These are phyloP conservation scores for Colletotrichum coccodes DNA, from an alignment of 2,329 filamentous ascomycete genomes.

Conservation along the genomic window DNA sequence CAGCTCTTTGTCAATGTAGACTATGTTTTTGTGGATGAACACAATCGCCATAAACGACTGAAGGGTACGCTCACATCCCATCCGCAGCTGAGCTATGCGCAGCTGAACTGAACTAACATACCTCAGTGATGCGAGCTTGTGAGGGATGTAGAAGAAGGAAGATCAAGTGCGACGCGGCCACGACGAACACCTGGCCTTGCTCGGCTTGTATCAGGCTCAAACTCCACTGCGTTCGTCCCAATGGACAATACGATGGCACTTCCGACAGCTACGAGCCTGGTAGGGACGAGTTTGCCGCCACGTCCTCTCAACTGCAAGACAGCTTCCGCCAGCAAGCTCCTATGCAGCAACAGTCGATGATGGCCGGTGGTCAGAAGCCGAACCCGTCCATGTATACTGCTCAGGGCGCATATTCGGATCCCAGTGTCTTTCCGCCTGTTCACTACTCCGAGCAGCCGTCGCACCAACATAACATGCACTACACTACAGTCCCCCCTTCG, in stretches of 20 bases:
- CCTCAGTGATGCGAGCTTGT: slow-evolving; percentile 91
- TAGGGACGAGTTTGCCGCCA: slow-evolving; percentile 45
- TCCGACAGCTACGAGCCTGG: slow-evolving; percentile 58
- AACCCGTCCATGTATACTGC: slow-evolving; percentile 57
- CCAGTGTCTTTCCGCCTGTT: slow-evolving; percentile 57
- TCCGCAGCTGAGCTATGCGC: neutral
- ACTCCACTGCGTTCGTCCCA: slow-evolving; percentile 91
- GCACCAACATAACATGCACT: slow-evolving; percentile 61
- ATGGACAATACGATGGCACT: slow-evolving; percentile 77
- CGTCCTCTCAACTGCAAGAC: slow-evolving; percentile 52
- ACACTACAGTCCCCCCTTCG: slow-evolving; percentile 61
- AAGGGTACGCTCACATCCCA: slow-evolving; percentile 72
- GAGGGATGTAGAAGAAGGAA: slow-evolving; percentile 95
- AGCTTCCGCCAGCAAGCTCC: slow-evolving; percentile 62
- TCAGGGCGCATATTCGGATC: slow-evolving; percentile 59
- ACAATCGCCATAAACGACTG: slow-evolving; percentile 95
- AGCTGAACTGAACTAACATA: slow-evolving; percentile 18
- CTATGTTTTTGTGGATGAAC: slow-evolving; percentile 99
- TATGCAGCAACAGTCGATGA: slow-evolving; percentile 59
- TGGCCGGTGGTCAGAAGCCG: slow-evolving; percentile 53
- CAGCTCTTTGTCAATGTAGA: slow-evolving; percentile 62
- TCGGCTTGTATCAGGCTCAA: slow-evolving; percentile 93
- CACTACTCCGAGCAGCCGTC: slow-evolving; percentile 57
- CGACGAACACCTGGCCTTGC: slow-evolving; percentile 97
- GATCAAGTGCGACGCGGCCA: slow-evolving; percentile 97